Base-by-base conservation (phyloP, 495 filamentous ascomycete genomes). In the Penicillium cosmopolitanum region DNA sequence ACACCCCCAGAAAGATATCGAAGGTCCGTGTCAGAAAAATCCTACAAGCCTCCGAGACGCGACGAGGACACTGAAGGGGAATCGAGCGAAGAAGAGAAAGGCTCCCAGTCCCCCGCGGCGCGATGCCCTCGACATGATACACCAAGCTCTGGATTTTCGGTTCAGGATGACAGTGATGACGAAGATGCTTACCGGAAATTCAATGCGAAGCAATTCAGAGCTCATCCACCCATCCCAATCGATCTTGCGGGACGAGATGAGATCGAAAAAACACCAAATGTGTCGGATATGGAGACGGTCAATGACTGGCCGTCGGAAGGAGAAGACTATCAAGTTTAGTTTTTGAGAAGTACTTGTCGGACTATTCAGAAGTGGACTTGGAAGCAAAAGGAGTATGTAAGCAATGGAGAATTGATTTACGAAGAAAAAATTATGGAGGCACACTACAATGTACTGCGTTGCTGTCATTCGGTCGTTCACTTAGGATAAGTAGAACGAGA, bases 101-200 rank as follows among this genome's bases (percentile, higher is more conserved):
- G 23, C 19, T 2, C 52, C 10, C 23, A 40, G 16, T 36, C 34
- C 16, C 18, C 35, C 5, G 36, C 11, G 15, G 52, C 19, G 6
- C 52, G 52, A 35, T 54, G 52, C 36, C 52, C 52, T 43, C 52
- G 52, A 1, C 36, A n/a, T 15, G 52, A 54, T 10, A 54, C 52
- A 12, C 18, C 52, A 10, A 43, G 23, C 48, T 33, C 23, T 16
- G 42, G 42, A 1, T 44, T 5, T 44, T 44, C 42, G 9, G 42
- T 44, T 44, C 16, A 6, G 8, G 42, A 44, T 2, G 25, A 18
- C 4, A 31, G 28, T 31, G 28, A 31, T 9, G 28, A 31, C 28
- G 28, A 31, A 6, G 28, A 31, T 31, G 28, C 28, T 31, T 31
- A 31, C 28, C 42, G n/a, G 42, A 44, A 7, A 18, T 19, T 8